Percentiles rank a stretch among this genome's conserved stretches.
Conservation (phyloP, 768 basidiomycete species). For the Clathrus columnatus region DNA sequence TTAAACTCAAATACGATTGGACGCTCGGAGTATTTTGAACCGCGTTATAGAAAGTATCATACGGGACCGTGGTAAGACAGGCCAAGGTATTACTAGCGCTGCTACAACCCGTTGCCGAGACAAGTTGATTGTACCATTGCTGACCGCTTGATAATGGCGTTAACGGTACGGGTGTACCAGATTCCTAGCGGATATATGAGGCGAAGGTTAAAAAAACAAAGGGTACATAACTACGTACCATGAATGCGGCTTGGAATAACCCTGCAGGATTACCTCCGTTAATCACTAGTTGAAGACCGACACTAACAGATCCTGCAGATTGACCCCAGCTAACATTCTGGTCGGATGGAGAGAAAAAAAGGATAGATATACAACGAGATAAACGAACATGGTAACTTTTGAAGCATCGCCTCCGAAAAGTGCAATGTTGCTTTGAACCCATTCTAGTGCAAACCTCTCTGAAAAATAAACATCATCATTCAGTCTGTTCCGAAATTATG, state of each 20-base stretch:
- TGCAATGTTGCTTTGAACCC: conserved; percentile 28
- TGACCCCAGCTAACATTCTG: conserved; percentile 17
- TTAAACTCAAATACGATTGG: conserved; percentile 13
- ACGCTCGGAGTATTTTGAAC: conserved; percentile 32
- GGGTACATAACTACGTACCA: conserved; percentile 15
- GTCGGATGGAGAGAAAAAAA: not conserved
- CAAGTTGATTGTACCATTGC: conserved; percentile 35
- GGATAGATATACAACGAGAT: not conserved
- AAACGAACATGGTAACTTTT: not conserved
- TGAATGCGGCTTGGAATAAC: conserved; percentile 17
- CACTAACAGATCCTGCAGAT: conserved; percentile 15
- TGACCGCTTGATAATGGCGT: conserved; percentile 36
- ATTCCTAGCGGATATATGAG: conserved; percentile 20
- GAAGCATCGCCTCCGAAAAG: conserved; percentile 30
- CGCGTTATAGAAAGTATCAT: conserved; percentile 28
- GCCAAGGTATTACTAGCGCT: conserved; percentile 30
- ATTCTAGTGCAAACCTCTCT: conserved; percentile 23
- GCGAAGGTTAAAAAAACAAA: too few relatives aligned
- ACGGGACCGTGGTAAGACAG: conserved; percentile 33
- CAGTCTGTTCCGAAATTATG: not conserved
- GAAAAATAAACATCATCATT: too few relatives aligned
- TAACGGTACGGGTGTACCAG: conserved; percentile 37
- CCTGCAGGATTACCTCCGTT: conserved; percentile 15
- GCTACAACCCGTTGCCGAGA: conserved; percentile 33
- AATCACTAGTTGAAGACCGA: conserved; percentile 14